A percentile compares a stretch with the other conserved stretches of the same genome.
phyloP scores from a whole-genome alignment of 495 filamentous ascomycete species.

The Xylaria sp. region DNA sequence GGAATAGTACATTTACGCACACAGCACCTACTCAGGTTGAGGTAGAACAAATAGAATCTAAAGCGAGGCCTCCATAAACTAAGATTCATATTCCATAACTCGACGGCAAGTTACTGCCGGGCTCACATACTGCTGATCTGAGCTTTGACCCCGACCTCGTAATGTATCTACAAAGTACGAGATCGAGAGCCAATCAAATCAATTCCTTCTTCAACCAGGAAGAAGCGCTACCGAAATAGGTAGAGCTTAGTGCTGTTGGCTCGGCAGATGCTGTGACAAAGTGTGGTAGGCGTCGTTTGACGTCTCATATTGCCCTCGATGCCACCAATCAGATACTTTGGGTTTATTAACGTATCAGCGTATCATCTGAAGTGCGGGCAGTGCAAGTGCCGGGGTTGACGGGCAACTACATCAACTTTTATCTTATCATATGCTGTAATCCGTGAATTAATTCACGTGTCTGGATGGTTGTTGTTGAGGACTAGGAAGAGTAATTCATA shows the following conservation, averaged over 20 bases:
- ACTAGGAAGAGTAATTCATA: not conserved
- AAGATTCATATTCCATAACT: not conserved
- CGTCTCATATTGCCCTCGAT: not conserved
- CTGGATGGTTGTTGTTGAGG: not conserved
- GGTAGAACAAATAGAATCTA: not conserved
- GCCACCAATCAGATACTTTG: conserved; percentile 2
- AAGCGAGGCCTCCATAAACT: not conserved
- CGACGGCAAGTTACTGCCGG: not conserved
- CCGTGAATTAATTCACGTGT: not conserved
- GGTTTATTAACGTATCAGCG: not conserved
- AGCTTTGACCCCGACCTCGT: not conserved
- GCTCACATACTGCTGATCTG: not conserved
- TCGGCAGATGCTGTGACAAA: conserved; percentile 6
- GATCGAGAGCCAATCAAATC: conserved; percentile 6
- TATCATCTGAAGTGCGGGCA: not conserved
- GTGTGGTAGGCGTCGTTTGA: not conserved
- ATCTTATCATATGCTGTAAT: not conserved
- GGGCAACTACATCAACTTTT: not conserved
- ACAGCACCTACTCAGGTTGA: not conserved
- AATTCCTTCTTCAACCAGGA: not conserved
- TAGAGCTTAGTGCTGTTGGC: conserved; percentile 4
- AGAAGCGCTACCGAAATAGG: not conserved
- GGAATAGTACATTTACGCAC: not conserved
- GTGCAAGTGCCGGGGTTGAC: not conserved
- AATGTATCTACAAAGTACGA: conserved; percentile 2